These are phyloP conservation scores for Clarkia xantiana DNA, from an alignment of 345 rosid genomes.

Conservation along the genomic window DNA sequence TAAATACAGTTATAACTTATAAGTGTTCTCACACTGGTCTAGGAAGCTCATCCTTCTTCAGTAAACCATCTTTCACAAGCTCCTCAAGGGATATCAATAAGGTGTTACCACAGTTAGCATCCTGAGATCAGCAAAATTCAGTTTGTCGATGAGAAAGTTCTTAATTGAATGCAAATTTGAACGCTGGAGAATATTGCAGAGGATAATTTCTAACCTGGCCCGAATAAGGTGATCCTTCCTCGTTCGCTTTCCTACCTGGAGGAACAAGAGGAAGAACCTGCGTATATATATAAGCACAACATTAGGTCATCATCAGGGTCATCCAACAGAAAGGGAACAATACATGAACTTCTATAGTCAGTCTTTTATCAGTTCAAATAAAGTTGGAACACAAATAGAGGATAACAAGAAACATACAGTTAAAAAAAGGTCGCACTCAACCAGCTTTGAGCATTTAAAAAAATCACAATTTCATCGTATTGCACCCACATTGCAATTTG, in stretches of 20 bases:
- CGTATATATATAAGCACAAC: not conserved
- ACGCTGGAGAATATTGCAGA: not conserved
- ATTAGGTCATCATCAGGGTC: too few species aligned
- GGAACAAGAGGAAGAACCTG: slow-evolving; percentile 99
- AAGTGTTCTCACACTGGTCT: slow-evolving; percentile 35
- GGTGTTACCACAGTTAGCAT: slow-evolving; percentile 89
- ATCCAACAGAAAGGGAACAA: too few species aligned
- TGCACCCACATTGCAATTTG: too few species aligned
- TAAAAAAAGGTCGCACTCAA: too few species aligned
- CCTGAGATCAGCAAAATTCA: slow-evolving; percentile 30
- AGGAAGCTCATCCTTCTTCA: slow-evolving; percentile 60
- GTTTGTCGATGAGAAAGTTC: too few species aligned
- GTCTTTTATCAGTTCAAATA: too few species aligned
- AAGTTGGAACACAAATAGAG: too few species aligned
- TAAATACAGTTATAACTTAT: not conserved
- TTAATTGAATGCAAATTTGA: too few species aligned
- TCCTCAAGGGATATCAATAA: slow-evolving; percentile 86
- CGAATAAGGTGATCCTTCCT: slow-evolving; percentile 76
- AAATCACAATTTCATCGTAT: too few species aligned
- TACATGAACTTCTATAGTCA: too few species aligned
- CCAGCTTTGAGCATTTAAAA: too few species aligned
- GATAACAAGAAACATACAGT: too few species aligned
- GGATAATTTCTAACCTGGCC: slow-evolving; percentile 46
- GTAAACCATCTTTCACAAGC: slow-evolving; percentile 75
- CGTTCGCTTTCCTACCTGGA: slow-evolving; percentile 46